Evolutionary conservation across 2,329 filamentous ascomycete species (phyloP).

Genomic region (Colletotrichum nymphaeae): DNA sequence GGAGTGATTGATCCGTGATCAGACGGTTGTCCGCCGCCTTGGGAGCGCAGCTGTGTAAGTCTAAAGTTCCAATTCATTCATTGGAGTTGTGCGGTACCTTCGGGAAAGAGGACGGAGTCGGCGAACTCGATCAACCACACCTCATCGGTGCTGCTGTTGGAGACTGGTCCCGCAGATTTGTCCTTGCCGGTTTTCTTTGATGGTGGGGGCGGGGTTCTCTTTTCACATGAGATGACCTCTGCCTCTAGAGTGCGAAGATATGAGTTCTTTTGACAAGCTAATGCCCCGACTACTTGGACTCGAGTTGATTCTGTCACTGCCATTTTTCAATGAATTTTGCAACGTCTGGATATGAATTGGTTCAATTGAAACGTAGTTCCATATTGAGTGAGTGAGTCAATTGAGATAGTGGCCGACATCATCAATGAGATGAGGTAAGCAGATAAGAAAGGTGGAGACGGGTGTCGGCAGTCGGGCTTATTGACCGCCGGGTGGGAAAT

Average conservation of each 20-base stretch:
- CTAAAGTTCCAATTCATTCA: background rate
- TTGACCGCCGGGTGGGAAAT: accelerated
- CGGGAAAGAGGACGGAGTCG: constrained; percentile 46
- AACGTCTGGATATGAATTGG: background rate
- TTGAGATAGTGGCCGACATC: background rate
- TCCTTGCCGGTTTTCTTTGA: constrained; percentile 33
- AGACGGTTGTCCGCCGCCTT: constrained; percentile 46
- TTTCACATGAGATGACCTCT: constrained; percentile 43
- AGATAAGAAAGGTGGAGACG: background rate
- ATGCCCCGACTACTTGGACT: constrained; percentile 39
- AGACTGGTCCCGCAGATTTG: constrained; percentile 25
- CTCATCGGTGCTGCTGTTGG: constrained; percentile 21
- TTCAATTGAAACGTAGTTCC: background rate
- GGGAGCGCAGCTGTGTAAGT: background rate
- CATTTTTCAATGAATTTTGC: background rate
- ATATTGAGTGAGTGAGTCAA: background rate
- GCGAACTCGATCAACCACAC: constrained; percentile 45
- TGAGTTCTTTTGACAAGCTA: constrained; percentile 43
- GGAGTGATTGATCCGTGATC: constrained; percentile 42
- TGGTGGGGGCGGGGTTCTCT: constrained; percentile 32
- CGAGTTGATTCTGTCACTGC: constrained; percentile 21
- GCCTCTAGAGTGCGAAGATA: constrained; percentile 41
- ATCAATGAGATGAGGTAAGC: background rate
- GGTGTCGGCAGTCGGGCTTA: background rate
- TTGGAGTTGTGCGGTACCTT: constrained; percentile 35